Evolutionary conservation across 768 basidiomycete genomes (phyloP).

Genomic region (Mycena indigotica): DNA sequence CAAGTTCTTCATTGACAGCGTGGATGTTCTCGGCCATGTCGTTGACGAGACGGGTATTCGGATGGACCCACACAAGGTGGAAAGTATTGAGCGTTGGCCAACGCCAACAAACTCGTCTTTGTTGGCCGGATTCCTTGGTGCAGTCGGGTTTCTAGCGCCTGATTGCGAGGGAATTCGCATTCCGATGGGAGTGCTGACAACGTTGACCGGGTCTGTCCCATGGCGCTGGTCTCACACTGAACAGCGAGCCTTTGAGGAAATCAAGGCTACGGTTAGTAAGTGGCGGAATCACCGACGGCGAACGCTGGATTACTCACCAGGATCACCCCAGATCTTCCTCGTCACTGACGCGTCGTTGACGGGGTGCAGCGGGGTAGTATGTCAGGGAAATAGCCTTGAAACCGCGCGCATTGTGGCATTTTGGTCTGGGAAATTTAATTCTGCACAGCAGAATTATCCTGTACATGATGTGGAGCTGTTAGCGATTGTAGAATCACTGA

Average conservation of each 20-base stretch:
- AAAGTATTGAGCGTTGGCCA: conserved; percentile 37
- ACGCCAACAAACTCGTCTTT: conserved; percentile 34
- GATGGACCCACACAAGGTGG: conserved; percentile 50
- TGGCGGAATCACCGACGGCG: conserved; percentile 24
- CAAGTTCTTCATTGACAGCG: conserved; percentile 27
- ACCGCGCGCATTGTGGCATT: conserved; percentile 32
- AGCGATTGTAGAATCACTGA: conserved; percentile 37
- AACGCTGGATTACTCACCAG: conserved; percentile 24
- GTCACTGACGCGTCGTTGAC: conserved; percentile 35
- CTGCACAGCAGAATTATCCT: conserved; percentile 42
- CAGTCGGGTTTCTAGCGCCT: conserved; percentile 34
- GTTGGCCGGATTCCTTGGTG: conserved; percentile 36
- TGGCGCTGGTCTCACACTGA: conserved; percentile 34
- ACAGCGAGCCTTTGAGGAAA: conserved; percentile 36
- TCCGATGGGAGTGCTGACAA: conserved; percentile 38
- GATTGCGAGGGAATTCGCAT: conserved; percentile 37
- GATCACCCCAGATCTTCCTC: conserved; percentile 29
- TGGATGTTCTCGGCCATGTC: conserved; percentile 37
- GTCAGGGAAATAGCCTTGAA: conserved; percentile 27
- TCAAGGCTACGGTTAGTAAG: conserved; percentile 30
- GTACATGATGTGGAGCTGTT: conserved; percentile 43
- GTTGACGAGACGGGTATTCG: conserved; percentile 38
- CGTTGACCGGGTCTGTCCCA: conserved; percentile 26
- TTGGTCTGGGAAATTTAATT: conserved; percentile 38
- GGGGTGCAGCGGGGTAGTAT: conserved; percentile 32